Percentiles rank a stretch among this genome's conserved stretches.
Conservation (phyloP, 2,329 filamentous ascomycete species). For the Penicillium sp. region DNA sequence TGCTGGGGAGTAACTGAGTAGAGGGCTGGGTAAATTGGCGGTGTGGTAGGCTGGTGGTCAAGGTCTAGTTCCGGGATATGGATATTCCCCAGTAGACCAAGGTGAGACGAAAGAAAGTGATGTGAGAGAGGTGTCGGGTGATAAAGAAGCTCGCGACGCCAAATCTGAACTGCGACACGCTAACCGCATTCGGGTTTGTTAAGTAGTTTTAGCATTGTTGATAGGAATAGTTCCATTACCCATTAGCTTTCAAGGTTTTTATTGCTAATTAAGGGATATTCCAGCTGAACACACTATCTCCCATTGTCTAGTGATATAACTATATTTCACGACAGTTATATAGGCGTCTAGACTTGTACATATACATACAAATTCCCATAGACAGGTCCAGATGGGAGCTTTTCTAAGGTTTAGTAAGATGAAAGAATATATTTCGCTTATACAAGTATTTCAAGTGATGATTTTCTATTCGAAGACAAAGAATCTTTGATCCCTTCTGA, state of each 20-base stretch:
- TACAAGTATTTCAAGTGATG: no score
- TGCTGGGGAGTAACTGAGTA: background rate
- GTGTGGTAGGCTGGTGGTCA: background rate
- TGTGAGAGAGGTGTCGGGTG: background rate
- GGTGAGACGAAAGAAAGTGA: background rate
- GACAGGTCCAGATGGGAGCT: no score
- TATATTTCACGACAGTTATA: no score
- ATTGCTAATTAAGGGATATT: background rate
- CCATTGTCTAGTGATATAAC: no score
- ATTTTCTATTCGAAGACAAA: background rate
- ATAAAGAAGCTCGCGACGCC: background rate
- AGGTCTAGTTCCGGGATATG: background rate
- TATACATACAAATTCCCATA: no score
- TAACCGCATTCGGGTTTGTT: slow-evolving; percentile 8
- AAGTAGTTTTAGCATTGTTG: background rate
- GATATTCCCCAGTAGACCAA: background rate
- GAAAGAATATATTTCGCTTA: no score
- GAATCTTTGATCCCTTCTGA: background rate
- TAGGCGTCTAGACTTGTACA: no score
- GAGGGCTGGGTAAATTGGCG: background rate
- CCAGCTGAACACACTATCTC: no score
- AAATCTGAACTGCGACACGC: slow-evolving; percentile 5
- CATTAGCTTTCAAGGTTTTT: background rate
- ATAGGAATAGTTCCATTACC: background rate
- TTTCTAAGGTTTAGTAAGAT: no score